phyloP scores from a whole-genome alignment of 495 filamentous ascomycete species.

The Annulohypoxylon bovei region DNA sequence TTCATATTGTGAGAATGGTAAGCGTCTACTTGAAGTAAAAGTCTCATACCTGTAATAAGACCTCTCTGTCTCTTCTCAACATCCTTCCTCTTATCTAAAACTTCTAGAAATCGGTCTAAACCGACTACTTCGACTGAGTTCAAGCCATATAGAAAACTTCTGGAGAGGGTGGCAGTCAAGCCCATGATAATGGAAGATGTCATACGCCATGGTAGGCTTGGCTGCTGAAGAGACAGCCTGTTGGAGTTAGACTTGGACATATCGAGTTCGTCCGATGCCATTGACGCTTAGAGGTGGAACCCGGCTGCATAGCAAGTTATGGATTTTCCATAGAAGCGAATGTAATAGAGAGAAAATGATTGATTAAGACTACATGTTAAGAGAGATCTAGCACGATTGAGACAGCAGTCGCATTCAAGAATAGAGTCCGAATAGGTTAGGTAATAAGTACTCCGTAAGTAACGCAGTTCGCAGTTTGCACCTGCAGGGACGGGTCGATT shows the following conservation, averaged over 20 bases:
- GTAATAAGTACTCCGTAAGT: slow-evolving; percentile 11
- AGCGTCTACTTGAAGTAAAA: slow-evolving; percentile 7
- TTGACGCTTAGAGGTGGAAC: slow-evolving; percentile 9
- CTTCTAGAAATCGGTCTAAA: slow-evolving; percentile 75
- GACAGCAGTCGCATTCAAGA: slow-evolving; percentile 6
- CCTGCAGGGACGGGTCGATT: slow-evolving; percentile 27
- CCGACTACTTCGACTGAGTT: slow-evolving; percentile 73
- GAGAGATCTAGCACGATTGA: background rate
- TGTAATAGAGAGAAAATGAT: background rate
- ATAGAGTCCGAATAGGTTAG: background rate
- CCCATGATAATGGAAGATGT: slow-evolving; percentile 66
- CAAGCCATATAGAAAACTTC: slow-evolving; percentile 58
- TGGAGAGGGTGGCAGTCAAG: slow-evolving; percentile 55
- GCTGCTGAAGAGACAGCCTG: slow-evolving; percentile 42
- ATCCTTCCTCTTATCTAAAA: slow-evolving; percentile 77
- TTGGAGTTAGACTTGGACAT: slow-evolving; percentile 29
- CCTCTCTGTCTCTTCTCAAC: slow-evolving; percentile 75
- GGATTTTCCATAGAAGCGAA: slow-evolving; percentile 12
- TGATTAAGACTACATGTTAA: background rate
- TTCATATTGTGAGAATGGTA: slow-evolving; percentile 5
- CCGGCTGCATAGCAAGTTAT: slow-evolving; percentile 24
- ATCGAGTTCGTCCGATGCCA: slow-evolving; percentile 34
- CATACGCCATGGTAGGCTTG: slow-evolving; percentile 63
- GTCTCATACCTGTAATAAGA: slow-evolving; percentile 79
- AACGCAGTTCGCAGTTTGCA: background rate